Conservation (phyloP, 2,329 filamentous ascomycete species). For the Penicillium nordicum region DNA sequence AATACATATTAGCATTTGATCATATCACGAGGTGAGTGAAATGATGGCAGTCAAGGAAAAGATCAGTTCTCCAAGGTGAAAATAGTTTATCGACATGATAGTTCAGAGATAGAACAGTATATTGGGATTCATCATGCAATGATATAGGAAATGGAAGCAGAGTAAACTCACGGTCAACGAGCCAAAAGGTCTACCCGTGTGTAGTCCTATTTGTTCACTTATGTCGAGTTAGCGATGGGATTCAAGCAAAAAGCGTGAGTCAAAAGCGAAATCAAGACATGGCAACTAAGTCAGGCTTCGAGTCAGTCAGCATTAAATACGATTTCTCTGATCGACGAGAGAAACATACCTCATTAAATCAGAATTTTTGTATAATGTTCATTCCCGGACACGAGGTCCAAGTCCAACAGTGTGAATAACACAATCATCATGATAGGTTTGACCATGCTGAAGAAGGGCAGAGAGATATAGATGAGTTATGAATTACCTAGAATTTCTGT, state of each 20-base stretch:
- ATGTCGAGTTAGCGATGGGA: slow-evolving; percentile 28
- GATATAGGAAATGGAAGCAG: slow-evolving; percentile 6
- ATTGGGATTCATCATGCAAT: slow-evolving; percentile 54
- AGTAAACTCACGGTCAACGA: slow-evolving; percentile 24
- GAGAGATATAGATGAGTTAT: slow-evolving; percentile 11
- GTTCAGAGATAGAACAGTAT: slow-evolving; percentile 65
- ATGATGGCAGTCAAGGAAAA: slow-evolving; percentile 9
- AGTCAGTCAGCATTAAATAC: slow-evolving; percentile 33
- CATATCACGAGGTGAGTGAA: slow-evolving; percentile 11
- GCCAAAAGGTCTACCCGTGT: not conserved
- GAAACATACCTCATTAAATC: slow-evolving; percentile 63
- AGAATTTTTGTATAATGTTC: slow-evolving; percentile 67
- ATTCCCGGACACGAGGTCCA: slow-evolving; percentile 52
- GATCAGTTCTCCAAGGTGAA: slow-evolving; percentile 67
- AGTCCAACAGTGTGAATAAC: slow-evolving; percentile 70
- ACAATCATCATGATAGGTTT: slow-evolving; percentile 59
- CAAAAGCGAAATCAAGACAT: slow-evolving; percentile 26
- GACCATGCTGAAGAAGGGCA: slow-evolving; percentile 26
- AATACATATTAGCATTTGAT: slow-evolving; percentile 26
- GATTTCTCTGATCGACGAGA: not conserved
- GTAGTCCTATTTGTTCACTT: slow-evolving; percentile 20
- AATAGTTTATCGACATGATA: slow-evolving; percentile 55
- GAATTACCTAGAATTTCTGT: slow-evolving; percentile 27
- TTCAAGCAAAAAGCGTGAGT: slow-evolving; percentile 23
- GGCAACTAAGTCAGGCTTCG: slow-evolving; percentile 44